Percentiles rank a stretch among this genome's conserved stretches.
These are phyloP conservation scores for Obelidium mucronatum DNA, from an alignment of 192 early-diverging fungal genomes.

Conservation along the genomic window DNA sequence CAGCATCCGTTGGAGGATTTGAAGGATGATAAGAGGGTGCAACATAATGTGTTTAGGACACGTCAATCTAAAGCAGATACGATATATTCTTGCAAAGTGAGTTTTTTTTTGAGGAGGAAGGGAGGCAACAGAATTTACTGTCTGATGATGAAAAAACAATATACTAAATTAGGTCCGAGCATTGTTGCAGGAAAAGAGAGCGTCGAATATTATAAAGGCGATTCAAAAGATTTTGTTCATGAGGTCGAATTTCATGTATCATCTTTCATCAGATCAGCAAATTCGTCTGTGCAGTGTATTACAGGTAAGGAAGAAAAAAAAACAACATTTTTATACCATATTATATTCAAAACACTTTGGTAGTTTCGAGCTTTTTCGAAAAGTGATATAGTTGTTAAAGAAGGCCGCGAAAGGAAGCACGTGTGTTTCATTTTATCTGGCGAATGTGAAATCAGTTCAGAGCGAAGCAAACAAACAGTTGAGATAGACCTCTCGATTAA, in stretches of 20 bases:
- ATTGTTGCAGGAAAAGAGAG: background rate
- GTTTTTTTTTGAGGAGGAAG: background rate
- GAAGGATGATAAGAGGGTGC: too few relatives aligned
- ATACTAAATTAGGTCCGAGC: conserved; percentile 1
- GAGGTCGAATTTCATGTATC: background rate
- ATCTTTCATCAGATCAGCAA: background rate
- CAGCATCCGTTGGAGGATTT: too few relatives aligned
- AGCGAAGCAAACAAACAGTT: too few relatives aligned
- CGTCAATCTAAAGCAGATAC: background rate
- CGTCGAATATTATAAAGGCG: background rate
- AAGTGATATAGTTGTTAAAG: background rate
- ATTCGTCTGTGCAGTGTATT: background rate
- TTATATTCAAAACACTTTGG: background rate
- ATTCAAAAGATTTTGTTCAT: background rate
- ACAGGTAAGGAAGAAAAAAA: background rate
- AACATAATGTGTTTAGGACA: too few relatives aligned
- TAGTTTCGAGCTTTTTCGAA: background rate
- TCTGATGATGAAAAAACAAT: too few relatives aligned
- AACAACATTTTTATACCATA: background rate
- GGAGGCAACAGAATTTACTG: background rate
- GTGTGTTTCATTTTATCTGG: conserved; percentile 27
- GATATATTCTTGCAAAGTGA: background rate
- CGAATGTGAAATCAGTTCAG: background rate
- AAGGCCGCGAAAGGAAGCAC: background rate
- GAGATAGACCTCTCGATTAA: too few relatives aligned